A percentile compares a stretch with the other conserved stretches of the same genome.
phyloP scores from a whole-genome alignment of 257 asterid genomes.

The Paraleonurus japonicus region DNA sequence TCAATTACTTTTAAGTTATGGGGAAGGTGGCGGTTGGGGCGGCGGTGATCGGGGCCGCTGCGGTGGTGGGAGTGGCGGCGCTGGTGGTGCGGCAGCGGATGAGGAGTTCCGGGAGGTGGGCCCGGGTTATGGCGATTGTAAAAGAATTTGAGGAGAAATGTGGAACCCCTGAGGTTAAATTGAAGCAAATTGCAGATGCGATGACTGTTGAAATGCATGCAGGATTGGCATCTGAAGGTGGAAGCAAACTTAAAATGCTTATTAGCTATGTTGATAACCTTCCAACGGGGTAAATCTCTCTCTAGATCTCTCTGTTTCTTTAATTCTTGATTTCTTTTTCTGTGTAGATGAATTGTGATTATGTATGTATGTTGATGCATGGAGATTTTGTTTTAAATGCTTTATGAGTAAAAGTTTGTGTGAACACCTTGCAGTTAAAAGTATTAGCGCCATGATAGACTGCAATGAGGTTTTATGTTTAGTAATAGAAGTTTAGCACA shows the following conservation, averaged over 20 bases:
- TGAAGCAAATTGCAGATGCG: conserved; percentile 72
- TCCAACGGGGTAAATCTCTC: conserved; percentile 59
- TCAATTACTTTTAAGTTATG: conserved; percentile 28
- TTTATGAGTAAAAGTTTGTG: background rate
- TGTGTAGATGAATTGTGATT: conserved; percentile 5
- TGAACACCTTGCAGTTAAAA: background rate
- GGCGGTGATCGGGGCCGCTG: conserved; percentile 76
- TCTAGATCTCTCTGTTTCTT: conserved; percentile 1
- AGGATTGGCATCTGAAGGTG: conserved; percentile 82
- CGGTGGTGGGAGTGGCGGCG: conserved; percentile 62
- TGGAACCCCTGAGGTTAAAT: conserved; percentile 61
- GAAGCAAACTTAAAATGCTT: conserved; percentile 87
- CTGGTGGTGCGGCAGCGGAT: conserved; percentile 64
- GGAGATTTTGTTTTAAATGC: background rate
- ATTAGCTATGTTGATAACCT: conserved; percentile 75
- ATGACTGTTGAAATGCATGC: conserved; percentile 92
- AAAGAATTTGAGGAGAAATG: conserved; percentile 78
- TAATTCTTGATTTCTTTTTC: background rate
- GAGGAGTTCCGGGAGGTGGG: conserved; percentile 62
- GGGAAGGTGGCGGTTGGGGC: conserved; percentile 66
- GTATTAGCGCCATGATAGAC: background rate
- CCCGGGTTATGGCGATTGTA: conserved; percentile 47
- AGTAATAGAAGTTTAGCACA: too few relatives aligned
- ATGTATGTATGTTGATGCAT: background rate
- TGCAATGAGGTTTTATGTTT: too few relatives aligned